A percentile compares a stretch with the other conserved stretches of the same genome.
These are phyloP conservation scores for Catunica adiposa DNA, from an alignment of 2,329 filamentous ascomycete genomes.

Conservation along the genomic window DNA sequence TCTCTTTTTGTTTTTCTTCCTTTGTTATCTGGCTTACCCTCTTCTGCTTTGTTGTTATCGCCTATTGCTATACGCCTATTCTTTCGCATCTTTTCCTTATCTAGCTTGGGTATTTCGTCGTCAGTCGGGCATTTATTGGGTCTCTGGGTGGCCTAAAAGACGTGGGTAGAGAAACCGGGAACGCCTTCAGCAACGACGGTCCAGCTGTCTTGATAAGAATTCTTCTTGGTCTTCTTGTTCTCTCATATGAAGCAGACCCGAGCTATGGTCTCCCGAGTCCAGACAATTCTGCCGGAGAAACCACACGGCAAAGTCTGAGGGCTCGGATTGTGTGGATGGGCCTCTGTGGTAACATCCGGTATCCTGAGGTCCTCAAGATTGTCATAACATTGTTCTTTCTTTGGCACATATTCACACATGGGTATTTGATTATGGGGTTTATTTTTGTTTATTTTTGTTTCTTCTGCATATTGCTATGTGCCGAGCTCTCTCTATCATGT, in stretches of 20 bases:
- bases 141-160: background rate
- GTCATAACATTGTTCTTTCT: background rate
- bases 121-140: background rate
- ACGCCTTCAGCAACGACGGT: constrained; percentile 5
- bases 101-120: too few species aligned
- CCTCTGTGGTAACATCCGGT: too few species aligned
- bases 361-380: too few species aligned
- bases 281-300: background rate
- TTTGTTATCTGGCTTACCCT: background rate
- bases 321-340: too few species aligned
- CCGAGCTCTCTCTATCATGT: background rate
- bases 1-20: constrained; percentile 8
- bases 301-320: too few species aligned
- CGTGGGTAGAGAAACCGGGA: background rate
- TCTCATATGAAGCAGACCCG: constrained; percentile 2
- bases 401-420: background rate
- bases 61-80: background rate
- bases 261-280: constrained; percentile 4
- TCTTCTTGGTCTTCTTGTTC: background rate
- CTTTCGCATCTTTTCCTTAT: background rate
- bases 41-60: constrained; percentile 1
- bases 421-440: background rate
- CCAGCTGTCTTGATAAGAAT: background rate
- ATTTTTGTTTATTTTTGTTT: background rate
- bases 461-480: background rate